Evolutionary conservation across 371 early-diverging fungal species (phyloP), one percentile per base, ranked within the genome.

Genomic region (Mortierella polycephala): DNA sequence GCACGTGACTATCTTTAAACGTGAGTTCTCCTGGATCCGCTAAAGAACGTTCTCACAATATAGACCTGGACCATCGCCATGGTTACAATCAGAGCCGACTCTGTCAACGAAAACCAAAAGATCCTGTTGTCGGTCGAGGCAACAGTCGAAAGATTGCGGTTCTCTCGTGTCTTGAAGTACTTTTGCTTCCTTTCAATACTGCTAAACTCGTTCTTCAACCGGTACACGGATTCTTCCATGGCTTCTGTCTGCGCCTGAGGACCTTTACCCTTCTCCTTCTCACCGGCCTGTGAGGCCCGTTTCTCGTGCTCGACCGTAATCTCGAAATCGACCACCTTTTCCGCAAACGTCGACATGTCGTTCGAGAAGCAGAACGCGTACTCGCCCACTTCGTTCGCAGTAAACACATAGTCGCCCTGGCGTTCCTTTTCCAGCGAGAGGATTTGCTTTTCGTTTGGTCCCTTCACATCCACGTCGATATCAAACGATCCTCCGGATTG

Each of bases 281-380:
- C 71, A 69, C 60, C 82, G 23, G 67, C 67, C 20, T 82, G 76
- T 23, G 75, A 53, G 21, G 73, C 60, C 3, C 83, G 81, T 18
- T 82, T 82, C 81, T 96, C 96, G 83, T 94, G 86, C 76, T 98
- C 95, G 23, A 94, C 84, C 3, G 90, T 86, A 69, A 98, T 92
- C 65, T 98, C 98, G 81, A 98, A 95, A 82, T 96, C 96, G 40
- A 97, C 86, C 20, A 90, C 77, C 79, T 98, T 98, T 67, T 95
- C 94, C 39, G 92, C 93, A 85, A 95, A 94, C 11, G 95, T 93
- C 42, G 95, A 92, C 90, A 94, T 91, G 59, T 86, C 87, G 84
- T 98, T 98, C 67, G 89, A 89, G 87, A 98, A 98, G 85, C 97
- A 96, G 86, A 95, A 95, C 46, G 92, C 81, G 83, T 95, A 94